Percentiles rank a stretch among this genome's conserved stretches.
These are phyloP conservation scores for Microsporum canis DNA, from an alignment of 2,329 filamentous ascomycete genomes.

Conservation along the genomic window DNA sequence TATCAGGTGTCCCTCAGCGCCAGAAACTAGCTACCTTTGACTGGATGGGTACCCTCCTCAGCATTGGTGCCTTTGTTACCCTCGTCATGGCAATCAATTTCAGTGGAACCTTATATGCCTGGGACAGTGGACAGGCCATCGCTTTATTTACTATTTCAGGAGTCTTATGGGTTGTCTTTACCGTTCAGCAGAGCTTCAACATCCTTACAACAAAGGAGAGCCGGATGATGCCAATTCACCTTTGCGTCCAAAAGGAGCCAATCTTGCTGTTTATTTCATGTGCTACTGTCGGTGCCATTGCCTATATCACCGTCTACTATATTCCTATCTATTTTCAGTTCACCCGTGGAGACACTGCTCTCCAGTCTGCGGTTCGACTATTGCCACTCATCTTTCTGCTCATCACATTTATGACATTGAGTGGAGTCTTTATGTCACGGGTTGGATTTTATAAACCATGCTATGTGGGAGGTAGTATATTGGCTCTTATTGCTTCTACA, in stretches of 20 bases:
- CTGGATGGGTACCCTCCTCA: conserved; percentile 36
- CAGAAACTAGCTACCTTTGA: conserved; percentile 29
- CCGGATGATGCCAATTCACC: conserved; percentile 41
- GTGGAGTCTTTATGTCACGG: conserved; percentile 16
- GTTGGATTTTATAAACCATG: conserved; percentile 21
- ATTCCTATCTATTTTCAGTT: conserved; percentile 48
- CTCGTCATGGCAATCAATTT: conserved; percentile 41
- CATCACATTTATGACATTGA: conserved; percentile 16
- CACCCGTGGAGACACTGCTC: conserved; percentile 30
- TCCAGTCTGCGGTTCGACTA: conserved; percentile 23
- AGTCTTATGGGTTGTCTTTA: conserved; percentile 36
- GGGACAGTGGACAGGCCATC: conserved; percentile 37
- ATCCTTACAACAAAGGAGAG: conserved; percentile 35
- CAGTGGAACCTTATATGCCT: conserved; percentile 39
- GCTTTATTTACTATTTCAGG: conserved; percentile 39
- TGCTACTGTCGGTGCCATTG: too few species aligned
- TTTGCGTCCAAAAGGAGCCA: conserved; percentile 29
- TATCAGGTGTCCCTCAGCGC: conserved; percentile 14
- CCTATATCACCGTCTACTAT: conserved; percentile 35
- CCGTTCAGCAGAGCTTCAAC: conserved; percentile 32
- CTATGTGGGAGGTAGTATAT: conserved; percentile 20
- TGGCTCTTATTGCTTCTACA: conserved; percentile 16
- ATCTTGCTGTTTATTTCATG: too few species aligned
- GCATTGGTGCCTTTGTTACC: conserved; percentile 28
- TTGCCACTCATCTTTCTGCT: conserved; percentile 23